Base-by-base conservation (phyloP, 2,329 filamentous ascomycete species). In the Arachnopeziza araneosa region DNA sequence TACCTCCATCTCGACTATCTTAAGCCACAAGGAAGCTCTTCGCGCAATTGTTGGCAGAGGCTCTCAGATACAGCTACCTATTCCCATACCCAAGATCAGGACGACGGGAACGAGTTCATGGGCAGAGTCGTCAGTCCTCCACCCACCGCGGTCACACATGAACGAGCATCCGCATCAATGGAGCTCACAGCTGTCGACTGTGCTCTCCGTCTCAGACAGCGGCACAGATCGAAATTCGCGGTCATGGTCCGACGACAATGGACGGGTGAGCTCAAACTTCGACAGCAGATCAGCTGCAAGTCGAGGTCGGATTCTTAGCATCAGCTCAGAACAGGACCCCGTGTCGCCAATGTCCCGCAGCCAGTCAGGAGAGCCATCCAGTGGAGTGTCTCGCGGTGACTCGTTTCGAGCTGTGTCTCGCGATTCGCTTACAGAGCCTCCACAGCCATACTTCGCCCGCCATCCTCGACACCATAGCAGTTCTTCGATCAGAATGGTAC, bases 121-220 rank as follows among this genome's bases (percentile, higher is more conserved):
- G 70, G 69, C 69, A 64, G 67, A 70, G 60, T 65, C 67, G 60
- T 65, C 66, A 64, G 60, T 63, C 57, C 63, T 59, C 60, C 67
- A 63, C 70, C 67, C 69, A 64, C 64, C 66, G 62, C 69, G 69
- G 59, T 68, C 70, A 67, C 73, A 71, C 66, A 82, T 83, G 77
- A 68, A 80, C 64, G 70, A 77, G 53, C 72, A 77, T 60, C 77
- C 79, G 58, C 83, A 85, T 68, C 82, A 82, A 78, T 86, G 83
- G 83, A 85, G 83, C 72, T 81, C 82, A 52, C 83, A 85, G 71
- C 76, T 87, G 50, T 87, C 85, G 49, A 85, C 84, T 52, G 84
- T 87, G 62, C 76, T 81, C 72, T 87, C 84, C 36, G 84, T 85
- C 70, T 83, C 81, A 68, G 84, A 87, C 63, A 77, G 73, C 51